These are phyloP conservation scores for Rosa persica DNA, from an alignment of 306 rosid species.

Conservation along the genomic window DNA sequence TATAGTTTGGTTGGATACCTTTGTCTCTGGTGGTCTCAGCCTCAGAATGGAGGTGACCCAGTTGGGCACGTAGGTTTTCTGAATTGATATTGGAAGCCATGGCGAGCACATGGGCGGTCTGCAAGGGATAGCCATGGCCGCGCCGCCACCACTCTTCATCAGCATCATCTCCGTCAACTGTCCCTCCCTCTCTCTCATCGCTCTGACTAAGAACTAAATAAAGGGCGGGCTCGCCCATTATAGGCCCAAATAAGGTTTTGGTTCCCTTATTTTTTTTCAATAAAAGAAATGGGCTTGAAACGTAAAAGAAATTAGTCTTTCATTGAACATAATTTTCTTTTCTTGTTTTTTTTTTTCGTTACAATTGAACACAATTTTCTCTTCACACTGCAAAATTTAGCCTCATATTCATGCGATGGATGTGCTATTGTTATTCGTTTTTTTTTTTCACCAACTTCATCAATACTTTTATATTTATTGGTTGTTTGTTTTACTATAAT, in stretches of 20 bases:
- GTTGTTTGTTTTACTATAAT: no score
- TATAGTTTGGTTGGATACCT: conserved; percentile 34
- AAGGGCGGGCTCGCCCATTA: background rate
- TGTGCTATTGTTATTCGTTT: no score
- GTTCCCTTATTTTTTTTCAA: no score
- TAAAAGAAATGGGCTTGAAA: no score
- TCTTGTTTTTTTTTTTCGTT: no score
- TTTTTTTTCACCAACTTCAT: no score
- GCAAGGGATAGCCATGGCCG: conserved; percentile 39
- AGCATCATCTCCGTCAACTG: conserved; percentile 28
- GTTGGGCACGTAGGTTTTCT: conserved; percentile 64
- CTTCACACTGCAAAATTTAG: no score
- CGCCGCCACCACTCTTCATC: conserved; percentile 32
- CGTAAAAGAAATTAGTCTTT: no score
- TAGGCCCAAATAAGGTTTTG: background rate
- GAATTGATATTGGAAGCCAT: conserved; percentile 44
- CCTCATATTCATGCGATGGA: no score
- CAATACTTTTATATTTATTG: no score
- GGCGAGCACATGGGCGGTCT: conserved; percentile 40
- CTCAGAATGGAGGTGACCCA: conserved; percentile 73
- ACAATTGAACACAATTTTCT: no score
- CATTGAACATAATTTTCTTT: no score
- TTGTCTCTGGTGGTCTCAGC: conserved; percentile 64
- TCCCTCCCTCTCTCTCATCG: conserved; percentile 18
- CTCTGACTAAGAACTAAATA: background rate